Evolutionary conservation across 306 rosid genomes (phyloP).

Genomic region (Pachyrhizus erosus): DNA sequence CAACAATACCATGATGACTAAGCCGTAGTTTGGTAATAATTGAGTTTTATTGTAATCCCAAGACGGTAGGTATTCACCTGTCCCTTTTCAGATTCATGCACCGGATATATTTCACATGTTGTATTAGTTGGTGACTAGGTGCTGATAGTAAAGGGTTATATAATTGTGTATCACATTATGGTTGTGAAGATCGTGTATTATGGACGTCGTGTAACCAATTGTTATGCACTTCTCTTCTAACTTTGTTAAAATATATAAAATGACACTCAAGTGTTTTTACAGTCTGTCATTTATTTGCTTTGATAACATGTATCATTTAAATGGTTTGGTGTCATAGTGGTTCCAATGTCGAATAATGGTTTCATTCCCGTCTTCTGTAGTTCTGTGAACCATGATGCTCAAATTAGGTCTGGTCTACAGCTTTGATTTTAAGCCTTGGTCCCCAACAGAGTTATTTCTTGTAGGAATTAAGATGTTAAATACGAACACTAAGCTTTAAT

Average conservation of each 20-base stretch:
- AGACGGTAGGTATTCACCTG: not conserved
- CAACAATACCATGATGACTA: constrained; percentile 7
- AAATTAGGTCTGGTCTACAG: not conserved
- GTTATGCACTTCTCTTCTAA: not conserved
- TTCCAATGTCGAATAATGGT: not conserved
- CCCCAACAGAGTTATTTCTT: too few relatives aligned
- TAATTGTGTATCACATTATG: constrained; percentile 6
- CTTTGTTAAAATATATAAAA: not conserved
- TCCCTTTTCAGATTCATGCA: constrained; percentile 21
- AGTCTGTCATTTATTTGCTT: not conserved
- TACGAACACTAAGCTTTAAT: not conserved
- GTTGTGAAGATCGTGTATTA: not conserved
- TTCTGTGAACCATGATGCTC: not conserved
- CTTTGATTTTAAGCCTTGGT: too few relatives aligned
- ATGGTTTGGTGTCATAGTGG: not conserved
- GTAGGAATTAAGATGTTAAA: not conserved
- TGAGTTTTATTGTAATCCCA: not conserved
- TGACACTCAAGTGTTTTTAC: not conserved
- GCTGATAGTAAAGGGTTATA: not conserved
- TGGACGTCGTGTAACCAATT: not conserved
- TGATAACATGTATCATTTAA: not conserved
- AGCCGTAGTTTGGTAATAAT: not conserved
- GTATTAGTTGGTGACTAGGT: not conserved
- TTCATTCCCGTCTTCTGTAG: not conserved
- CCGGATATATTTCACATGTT: not conserved